Percentiles rank a stretch among this genome's conserved stretches.
These are phyloP conservation scores for Pythium aphanidermatum DNA, from an alignment of 352 stramenopile species.

Conservation along the genomic window DNA sequence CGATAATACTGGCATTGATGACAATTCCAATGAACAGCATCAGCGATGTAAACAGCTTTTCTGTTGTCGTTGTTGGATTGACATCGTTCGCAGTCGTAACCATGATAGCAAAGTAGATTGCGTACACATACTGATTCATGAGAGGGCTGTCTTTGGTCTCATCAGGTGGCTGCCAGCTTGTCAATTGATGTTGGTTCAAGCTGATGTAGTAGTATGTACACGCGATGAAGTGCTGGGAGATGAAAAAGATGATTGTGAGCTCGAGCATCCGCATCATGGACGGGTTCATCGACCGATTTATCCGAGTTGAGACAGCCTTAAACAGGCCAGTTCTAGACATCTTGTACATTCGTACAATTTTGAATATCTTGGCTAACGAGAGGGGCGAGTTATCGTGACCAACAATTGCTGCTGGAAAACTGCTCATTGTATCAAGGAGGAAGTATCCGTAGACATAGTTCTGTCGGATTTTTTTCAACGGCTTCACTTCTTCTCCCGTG, in stretches of 20 bases:
- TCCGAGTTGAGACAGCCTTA: slow-evolving; percentile 35
- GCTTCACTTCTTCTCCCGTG: slow-evolving; percentile 55
- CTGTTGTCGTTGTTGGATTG: slow-evolving; percentile 37
- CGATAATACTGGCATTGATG: slow-evolving; percentile 78
- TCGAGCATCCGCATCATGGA: slow-evolving; percentile 64
- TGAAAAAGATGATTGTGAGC: slow-evolving; percentile 57
- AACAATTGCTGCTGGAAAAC: slow-evolving; percentile 41
- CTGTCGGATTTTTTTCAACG: slow-evolving; percentile 41
- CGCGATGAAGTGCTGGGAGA: slow-evolving; percentile 73
- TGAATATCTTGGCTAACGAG: slow-evolving; percentile 47
- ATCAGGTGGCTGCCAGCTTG: slow-evolving; percentile 36
- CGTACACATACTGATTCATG: slow-evolving; percentile 42
- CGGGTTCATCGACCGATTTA: slow-evolving; percentile 61
- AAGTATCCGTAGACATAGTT: slow-evolving; percentile 58
- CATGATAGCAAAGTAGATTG: slow-evolving; percentile 64
- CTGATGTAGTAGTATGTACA: slow-evolving; percentile 67
- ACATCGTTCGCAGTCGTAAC: slow-evolving; percentile 61
- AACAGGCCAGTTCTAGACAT: slow-evolving; percentile 46
- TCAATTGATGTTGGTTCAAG: slow-evolving; percentile 27
- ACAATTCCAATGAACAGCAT: slow-evolving; percentile 76
- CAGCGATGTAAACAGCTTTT: slow-evolving; percentile 56
- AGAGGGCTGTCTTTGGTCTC: slow-evolving; percentile 27
- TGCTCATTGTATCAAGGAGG: slow-evolving; percentile 43
- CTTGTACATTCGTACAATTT: slow-evolving; percentile 50
- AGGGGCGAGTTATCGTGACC: slow-evolving; percentile 24